Base-by-base conservation (phyloP, 805 yeast genomes). In the Wickerhamomyces queroliae region DNA sequence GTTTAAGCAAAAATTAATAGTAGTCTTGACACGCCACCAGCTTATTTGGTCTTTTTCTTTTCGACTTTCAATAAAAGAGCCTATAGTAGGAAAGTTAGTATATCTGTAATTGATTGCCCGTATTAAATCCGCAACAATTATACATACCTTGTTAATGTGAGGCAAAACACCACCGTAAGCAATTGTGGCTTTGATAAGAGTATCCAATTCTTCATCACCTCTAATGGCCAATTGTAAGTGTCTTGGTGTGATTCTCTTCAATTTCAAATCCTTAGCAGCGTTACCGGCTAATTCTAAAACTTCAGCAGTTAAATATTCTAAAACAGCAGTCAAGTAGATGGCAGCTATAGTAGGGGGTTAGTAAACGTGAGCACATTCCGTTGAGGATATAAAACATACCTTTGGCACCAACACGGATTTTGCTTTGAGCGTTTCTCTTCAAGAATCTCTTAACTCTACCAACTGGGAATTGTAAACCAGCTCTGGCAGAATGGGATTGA, bases 131-230 rank as follows among this genome's bases (percentile, higher is more conserved):
- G 25, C 3, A 26, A 21, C 18, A 21, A 35, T 26, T 2, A 7
- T n/a, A 48, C 55, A 38, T 47, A 50, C 55, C 46, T 52, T 52
- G 46, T 52, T 52, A 40, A 55, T 55, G 46, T 55, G 58, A 41
- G 98, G 98, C 63, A 91, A 72, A 40, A 91, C 98, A 81, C 98
- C 98, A 74, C 98, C 98, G 54, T 83, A 88, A 30, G 97, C 96
- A 62, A 91, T 91, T 43, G 97, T 91, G 43, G 96, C 95, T 67
- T 87, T 83, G 60, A 91, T 84, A 60, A 91, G 76, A 49, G 88
- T 82, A 71, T 90, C 96, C 65, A 91, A 80, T 69, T 91, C 98
- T 66, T 91, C 98, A 66, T 91, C 98, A 62, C 96, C 96, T 72
- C 98, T 87, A 59, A 90, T 90, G 46, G 98, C 98, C 58, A 90